A percentile compares a stretch with the other conserved stretches of the same genome.
Conservation (phyloP, 257 asterid species). For the Solanum piurae region DNA sequence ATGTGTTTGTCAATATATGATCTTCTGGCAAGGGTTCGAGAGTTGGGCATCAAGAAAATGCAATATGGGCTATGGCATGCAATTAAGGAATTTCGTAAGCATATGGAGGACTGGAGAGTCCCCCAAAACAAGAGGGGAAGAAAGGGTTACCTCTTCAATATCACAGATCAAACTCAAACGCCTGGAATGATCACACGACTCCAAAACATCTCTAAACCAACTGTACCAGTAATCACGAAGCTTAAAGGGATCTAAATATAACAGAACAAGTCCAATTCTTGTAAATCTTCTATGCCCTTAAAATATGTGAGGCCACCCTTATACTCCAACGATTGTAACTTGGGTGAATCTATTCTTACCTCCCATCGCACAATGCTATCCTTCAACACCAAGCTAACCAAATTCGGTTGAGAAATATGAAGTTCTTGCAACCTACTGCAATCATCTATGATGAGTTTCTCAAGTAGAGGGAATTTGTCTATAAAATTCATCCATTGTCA, state of each 20-base stretch:
- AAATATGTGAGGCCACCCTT: not conserved
- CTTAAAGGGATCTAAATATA: not conserved
- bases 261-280: not conserved
- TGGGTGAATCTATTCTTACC: not conserved
- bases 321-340: not conserved
- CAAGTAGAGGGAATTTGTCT: not conserved
- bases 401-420: not conserved
- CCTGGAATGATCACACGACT: not conserved
- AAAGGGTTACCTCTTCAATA: not conserved
- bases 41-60: not conserved
- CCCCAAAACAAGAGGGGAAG: not conserved
- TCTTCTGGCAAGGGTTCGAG: not conserved
- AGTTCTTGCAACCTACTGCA: not conserved
- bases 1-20: not conserved
- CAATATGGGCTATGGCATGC: not conserved
- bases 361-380: not conserved
- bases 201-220: not conserved
- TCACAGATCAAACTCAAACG: not conserved
- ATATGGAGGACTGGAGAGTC: not conserved
- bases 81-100: not conserved
- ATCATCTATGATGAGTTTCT: not conserved
- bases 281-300: not conserved
- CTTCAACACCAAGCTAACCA: not conserved
- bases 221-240: not conserved
- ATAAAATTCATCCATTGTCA: not conserved